Evolutionary conservation across 805 yeast species (phyloP).

Genomic region (Jamesozyma spencerorum): DNA sequence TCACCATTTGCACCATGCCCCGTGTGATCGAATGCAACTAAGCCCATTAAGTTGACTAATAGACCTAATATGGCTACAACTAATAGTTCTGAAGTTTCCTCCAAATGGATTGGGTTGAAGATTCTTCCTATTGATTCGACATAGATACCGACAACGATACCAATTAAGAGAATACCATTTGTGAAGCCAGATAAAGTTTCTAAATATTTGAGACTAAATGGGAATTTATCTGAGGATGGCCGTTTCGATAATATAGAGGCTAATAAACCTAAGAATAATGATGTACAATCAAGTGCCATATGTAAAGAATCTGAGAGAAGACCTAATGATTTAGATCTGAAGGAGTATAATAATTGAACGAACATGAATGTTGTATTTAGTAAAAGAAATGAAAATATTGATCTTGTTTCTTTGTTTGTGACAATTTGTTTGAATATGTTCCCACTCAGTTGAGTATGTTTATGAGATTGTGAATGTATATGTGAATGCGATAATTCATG

Average conservation of each 20-base stretch:
- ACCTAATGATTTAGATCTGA: slow-evolving; percentile 87
- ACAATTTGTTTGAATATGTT: slow-evolving; percentile 30
- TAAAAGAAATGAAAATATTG: slow-evolving; percentile 78
- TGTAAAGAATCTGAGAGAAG: slow-evolving; percentile 87
- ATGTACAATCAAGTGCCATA: slow-evolving; percentile 92
- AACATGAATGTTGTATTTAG: slow-evolving; percentile 90
- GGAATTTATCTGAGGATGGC: slow-evolving; percentile 59
- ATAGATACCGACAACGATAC: slow-evolving; percentile 80
- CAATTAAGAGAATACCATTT: slow-evolving; percentile 79
- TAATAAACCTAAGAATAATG: slow-evolving; percentile 76
- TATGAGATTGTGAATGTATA: slow-evolving; percentile 9
- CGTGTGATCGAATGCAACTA: slow-evolving; percentile 89
- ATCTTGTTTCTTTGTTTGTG: slow-evolving; percentile 61
- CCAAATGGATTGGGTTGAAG: slow-evolving; percentile 64
- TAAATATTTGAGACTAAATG: slow-evolving; percentile 71
- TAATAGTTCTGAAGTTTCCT: slow-evolving; percentile 73
- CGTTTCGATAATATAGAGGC: slow-evolving; percentile 64
- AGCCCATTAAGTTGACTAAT: slow-evolving; percentile 82
- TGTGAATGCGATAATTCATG: not conserved
- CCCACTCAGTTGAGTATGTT: slow-evolving; percentile 1
- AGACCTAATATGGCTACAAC: slow-evolving; percentile 80
- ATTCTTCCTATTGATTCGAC: slow-evolving; percentile 82
- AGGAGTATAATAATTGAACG: slow-evolving; percentile 83
- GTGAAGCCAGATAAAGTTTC: slow-evolving; percentile 94
- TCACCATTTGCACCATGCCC: slow-evolving; percentile 37